Evolutionary conservation across 495 filamentous ascomycete genomes (phyloP), one percentile per base, ranked within the genome.

Genomic region (Hyaloscypha hepaticicola): DNA sequence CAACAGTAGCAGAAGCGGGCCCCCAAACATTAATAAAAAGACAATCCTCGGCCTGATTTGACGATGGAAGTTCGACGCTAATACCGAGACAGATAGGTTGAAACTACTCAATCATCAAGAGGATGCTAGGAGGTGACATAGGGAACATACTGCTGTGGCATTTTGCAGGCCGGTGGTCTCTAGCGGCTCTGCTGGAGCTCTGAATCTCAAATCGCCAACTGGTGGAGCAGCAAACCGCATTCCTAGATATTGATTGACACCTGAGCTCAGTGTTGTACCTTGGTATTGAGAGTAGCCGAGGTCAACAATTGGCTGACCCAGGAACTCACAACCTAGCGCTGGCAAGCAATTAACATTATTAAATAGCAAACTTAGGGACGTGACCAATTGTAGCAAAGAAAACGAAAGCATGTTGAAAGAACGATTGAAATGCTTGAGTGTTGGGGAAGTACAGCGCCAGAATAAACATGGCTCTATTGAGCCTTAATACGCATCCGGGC

Each of bases 1-100:
- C 50, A 5, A 34, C n/a, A 0, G 82, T 75, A 14, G 61, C 66
- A 16, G 22, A 21, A 34, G 66, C 24, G 3, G 90, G 89, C 5
- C 87, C 81, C 75, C 84, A 91, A n/a, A 92, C 81, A 69, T 92
- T 87, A 12, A 85, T 77, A 66, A 87, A 91, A 1, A 93, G 82
- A 72, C 90, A 92, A 66, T 93, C 89, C 70, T 93, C 90, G 21
- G 81, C 79, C 51, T 69, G 76, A 0, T 65, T 76, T 5, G n/a
- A 12, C 3, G 26, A 24, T 68, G 82, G 71, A 76, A 67, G 34
- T 78, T 22, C n/a, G 16, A 50, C 45, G n/a, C 41, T 24, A 16
- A 48, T 59, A 22, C 29, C 34, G 6, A 63, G 26, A 27, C 66
- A 61, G 25, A 67, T 55, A 21, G 66, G 66, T 63, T 48, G n/a